These are phyloP conservation scores for Pseudevernia furfuracea DNA, from an alignment of 495 filamentous ascomycete species.

Conservation along the genomic window DNA sequence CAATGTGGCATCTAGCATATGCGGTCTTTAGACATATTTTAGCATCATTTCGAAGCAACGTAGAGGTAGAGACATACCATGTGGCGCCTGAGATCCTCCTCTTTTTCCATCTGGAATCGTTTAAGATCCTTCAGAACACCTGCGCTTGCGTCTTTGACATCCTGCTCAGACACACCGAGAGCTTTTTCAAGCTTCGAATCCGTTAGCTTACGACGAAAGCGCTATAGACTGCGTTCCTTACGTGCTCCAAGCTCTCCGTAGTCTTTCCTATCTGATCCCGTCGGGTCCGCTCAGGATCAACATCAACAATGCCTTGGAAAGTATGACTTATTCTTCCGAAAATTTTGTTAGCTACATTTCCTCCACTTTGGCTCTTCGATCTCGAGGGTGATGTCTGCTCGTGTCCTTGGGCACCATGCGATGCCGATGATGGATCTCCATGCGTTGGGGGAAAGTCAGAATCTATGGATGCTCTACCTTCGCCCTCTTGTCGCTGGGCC, in stretches of 20 bases:
- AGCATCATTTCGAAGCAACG: slow-evolving; percentile 5
- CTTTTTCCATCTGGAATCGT: slow-evolving; percentile 89
- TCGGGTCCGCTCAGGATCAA: slow-evolving; percentile 85
- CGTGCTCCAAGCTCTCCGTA: slow-evolving; percentile 60
- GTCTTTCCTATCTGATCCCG: slow-evolving; percentile 95
- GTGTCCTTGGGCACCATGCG: slow-evolving; percentile 33
- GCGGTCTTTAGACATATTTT: slow-evolving; percentile 52
- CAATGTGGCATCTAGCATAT: slow-evolving; percentile 88
- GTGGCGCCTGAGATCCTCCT: slow-evolving; percentile 84
- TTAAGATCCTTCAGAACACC: slow-evolving; percentile 83
- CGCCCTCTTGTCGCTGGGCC: slow-evolving; percentile 33
- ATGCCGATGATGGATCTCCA: slow-evolving; percentile 59
- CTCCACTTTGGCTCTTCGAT: slow-evolving; percentile 61
- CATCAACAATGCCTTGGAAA: slow-evolving; percentile 89
- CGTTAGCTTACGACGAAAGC: slow-evolving; percentile 16
- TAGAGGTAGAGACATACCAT: slow-evolving; percentile 60
- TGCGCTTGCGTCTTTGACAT: slow-evolving; percentile 82
- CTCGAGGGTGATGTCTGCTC: slow-evolving; percentile 33
- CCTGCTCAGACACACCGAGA: slow-evolving; percentile 72
- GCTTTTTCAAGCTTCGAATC: slow-evolving; percentile 75
- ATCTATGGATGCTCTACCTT: slow-evolving; percentile 78
- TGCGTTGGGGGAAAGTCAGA: slow-evolving; percentile 92
- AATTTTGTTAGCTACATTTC: slow-evolving; percentile 84
- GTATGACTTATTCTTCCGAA: slow-evolving; percentile 92
- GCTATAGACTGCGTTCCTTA: slow-evolving; percentile 27